phyloP scores from a whole-genome alignment of 495 filamentous ascomycete species.

The Elaphomyces granulatus region DNA sequence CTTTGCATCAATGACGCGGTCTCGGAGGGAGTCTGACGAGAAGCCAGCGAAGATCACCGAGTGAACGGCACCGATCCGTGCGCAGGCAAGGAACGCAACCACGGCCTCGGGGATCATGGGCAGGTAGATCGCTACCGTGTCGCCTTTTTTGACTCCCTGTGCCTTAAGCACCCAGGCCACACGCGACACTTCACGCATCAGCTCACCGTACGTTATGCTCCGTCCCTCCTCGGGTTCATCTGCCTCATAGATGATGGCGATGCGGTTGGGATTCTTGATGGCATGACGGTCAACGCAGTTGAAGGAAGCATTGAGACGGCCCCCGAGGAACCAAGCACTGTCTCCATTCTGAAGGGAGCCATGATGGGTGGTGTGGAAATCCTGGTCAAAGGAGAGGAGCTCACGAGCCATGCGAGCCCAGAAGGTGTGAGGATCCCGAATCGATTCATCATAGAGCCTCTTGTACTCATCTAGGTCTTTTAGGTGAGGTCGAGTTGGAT shows the following conservation, averaged over 20 bases:
- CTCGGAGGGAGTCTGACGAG: constrained; percentile 89
- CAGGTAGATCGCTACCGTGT: constrained; percentile 93
- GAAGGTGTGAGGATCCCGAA: constrained; percentile 80
- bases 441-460: constrained; percentile 88
- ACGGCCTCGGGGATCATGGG: constrained; percentile 98
- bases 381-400: constrained; percentile 74
- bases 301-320: constrained; percentile 85
- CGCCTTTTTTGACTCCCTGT: constrained; percentile 94
- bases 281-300: constrained; percentile 97
- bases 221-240: constrained; percentile 84
- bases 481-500: constrained; percentile 53
- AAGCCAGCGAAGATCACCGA: constrained; percentile 98
- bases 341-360: constrained; percentile 73
- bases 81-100: constrained; percentile 79
- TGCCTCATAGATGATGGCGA: constrained; percentile 97
- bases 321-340: constrained; percentile 89
- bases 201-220: constrained; percentile 82
- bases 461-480: constrained; percentile 75
- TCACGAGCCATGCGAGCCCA: constrained; percentile 79
- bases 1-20: constrained; percentile 82
- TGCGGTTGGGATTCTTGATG: constrained; percentile 75
- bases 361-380: constrained; percentile 80
- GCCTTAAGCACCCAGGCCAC: constrained; percentile 74
- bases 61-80: constrained; percentile 89
- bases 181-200: constrained; percentile 82